Evolutionary conservation across 1,284 basidiomycete genomes (phyloP).

Genomic region (Kwoniella shivajii): DNA sequence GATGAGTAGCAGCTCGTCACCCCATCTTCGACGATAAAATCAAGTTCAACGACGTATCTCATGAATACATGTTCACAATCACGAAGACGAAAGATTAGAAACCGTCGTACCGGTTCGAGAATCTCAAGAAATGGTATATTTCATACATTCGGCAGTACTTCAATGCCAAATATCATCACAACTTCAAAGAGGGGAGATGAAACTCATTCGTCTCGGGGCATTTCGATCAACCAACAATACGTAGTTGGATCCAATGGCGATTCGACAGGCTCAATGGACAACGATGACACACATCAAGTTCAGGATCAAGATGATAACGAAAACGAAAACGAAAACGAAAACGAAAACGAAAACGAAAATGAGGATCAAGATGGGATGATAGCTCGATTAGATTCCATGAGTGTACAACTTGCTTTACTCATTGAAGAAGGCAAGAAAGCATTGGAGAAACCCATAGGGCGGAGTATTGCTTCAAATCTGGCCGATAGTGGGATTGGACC

Average conservation of each 20-base stretch:
- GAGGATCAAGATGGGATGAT: slow-evolving; percentile 11
- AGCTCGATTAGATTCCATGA: slow-evolving; percentile 15
- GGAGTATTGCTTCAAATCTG: background rate
- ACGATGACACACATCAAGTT: too few relatives aligned
- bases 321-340: background rate
- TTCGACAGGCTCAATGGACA: too few relatives aligned
- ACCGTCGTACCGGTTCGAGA: background rate
- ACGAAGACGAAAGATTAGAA: background rate
- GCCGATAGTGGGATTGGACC: background rate
- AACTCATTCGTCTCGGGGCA: too few relatives aligned
- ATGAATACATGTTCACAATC: background rate
- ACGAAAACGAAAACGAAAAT: slow-evolving; percentile 3
- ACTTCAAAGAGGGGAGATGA: too few relatives aligned
- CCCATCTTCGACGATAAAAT: slow-evolving; percentile 14
- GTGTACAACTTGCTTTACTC: slow-evolving; percentile 8
- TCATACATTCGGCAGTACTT: too few relatives aligned
- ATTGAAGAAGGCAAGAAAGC: slow-evolving; percentile 18
- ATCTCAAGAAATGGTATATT: background rate
- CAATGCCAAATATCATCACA: too few relatives aligned
- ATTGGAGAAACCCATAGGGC: slow-evolving; percentile 1
- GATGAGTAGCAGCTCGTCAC: slow-evolving; percentile 10
- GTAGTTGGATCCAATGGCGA: too few relatives aligned
- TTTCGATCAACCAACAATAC: too few relatives aligned
- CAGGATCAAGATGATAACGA: background rate
- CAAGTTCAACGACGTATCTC: background rate